Percentiles rank a stretch among this genome's conserved stretches.
These are phyloP conservation scores for Xylaria palmicola DNA, from an alignment of 495 filamentous ascomycete genomes.

Conservation along the genomic window DNA sequence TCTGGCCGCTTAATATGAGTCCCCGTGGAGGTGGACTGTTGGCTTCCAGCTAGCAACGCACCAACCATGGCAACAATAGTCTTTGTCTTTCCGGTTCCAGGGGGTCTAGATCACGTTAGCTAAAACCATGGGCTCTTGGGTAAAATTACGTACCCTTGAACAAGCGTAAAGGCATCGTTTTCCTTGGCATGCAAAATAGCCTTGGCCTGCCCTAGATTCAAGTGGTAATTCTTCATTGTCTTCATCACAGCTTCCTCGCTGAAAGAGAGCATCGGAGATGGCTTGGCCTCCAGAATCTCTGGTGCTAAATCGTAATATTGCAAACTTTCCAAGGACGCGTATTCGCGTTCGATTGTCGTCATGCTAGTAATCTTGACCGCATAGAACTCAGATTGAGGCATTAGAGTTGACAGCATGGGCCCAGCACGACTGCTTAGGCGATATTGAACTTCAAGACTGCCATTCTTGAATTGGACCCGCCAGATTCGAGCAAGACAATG, in stretches of 20 bases:
- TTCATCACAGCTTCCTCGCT: slow-evolving; percentile 65
- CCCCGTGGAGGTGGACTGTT: slow-evolving; percentile 43
- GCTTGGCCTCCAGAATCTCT: slow-evolving; percentile 83
- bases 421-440: slow-evolving; percentile 56
- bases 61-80: slow-evolving; percentile 97
- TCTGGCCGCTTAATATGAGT: slow-evolving; percentile 53
- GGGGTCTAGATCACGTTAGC: slow-evolving; percentile 55
- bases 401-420: slow-evolving; percentile 42
- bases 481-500: slow-evolving; percentile 86
- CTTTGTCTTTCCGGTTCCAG: slow-evolving; percentile 96
- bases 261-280: slow-evolving; percentile 81
- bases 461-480: slow-evolving; percentile 75
- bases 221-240: slow-evolving; percentile 69
- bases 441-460: slow-evolving; percentile 77
- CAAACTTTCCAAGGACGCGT: slow-evolving; percentile 81
- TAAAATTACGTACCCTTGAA: slow-evolving; percentile 69
- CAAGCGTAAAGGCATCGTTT: slow-evolving; percentile 93
- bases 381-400: slow-evolving; percentile 57
- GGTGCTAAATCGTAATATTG: slow-evolving; percentile 95
- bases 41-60: slow-evolving; percentile 67
- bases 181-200: slow-evolving; percentile 88
- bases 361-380: slow-evolving; percentile 83
- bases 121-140: not conserved
- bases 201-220: slow-evolving; percentile 89
- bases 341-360: slow-evolving; percentile 91